Percentiles rank a stretch among this genome's conserved stretches.
Conservation (phyloP, 768 basidiomycete genomes). For the Pleurotus sapidus region DNA sequence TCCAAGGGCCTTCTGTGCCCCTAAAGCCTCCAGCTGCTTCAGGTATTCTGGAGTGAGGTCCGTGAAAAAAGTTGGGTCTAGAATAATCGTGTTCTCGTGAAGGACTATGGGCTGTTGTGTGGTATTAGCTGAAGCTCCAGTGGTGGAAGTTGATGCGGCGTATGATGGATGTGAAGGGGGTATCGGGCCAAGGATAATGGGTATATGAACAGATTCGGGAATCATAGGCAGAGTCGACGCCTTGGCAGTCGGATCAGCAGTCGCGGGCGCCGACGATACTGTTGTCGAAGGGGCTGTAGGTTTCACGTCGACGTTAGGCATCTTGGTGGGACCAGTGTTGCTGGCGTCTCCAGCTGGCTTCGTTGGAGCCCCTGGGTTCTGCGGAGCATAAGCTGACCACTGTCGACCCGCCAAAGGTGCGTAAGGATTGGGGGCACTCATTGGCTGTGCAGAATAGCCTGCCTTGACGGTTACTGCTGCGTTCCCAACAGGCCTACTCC, state of each 20-base stretch:
- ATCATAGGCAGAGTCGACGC: constrained; percentile 20
- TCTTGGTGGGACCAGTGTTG: constrained; percentile 6
- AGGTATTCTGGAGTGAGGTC: constrained; percentile 73
- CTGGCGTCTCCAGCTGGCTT: constrained; percentile 1
- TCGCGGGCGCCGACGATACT: constrained; percentile 8
- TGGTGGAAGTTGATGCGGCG: constrained; percentile 7
- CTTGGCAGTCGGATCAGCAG: constrained; percentile 14
- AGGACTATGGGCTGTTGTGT: constrained; percentile 52
- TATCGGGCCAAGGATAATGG: constrained; percentile 74
- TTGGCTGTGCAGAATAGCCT: constrained; percentile 8
- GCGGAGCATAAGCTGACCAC: constrained; percentile 9
- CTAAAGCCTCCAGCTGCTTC: constrained; percentile 73
- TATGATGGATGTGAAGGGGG: constrained; percentile 38
- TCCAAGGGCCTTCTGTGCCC: constrained; percentile 77
- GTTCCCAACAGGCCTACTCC: neutral
- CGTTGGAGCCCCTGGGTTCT: constrained; percentile 2
- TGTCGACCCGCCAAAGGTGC: constrained; percentile 10
- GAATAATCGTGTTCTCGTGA: constrained; percentile 79
- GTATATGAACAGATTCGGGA: constrained; percentile 59
- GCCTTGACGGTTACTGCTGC: constrained; percentile 8
- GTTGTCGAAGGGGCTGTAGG: constrained; percentile 22
- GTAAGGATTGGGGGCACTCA: constrained; percentile 13
- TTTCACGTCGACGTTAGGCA: constrained; percentile 17
- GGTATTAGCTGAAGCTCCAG: neutral
- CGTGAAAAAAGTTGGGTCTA: constrained; percentile 84